Percentiles rank a stretch among this genome's conserved stretches.
Conservation (phyloP, 2,329 filamentous ascomycete species). For the Colletotrichum orchidophilum region DNA sequence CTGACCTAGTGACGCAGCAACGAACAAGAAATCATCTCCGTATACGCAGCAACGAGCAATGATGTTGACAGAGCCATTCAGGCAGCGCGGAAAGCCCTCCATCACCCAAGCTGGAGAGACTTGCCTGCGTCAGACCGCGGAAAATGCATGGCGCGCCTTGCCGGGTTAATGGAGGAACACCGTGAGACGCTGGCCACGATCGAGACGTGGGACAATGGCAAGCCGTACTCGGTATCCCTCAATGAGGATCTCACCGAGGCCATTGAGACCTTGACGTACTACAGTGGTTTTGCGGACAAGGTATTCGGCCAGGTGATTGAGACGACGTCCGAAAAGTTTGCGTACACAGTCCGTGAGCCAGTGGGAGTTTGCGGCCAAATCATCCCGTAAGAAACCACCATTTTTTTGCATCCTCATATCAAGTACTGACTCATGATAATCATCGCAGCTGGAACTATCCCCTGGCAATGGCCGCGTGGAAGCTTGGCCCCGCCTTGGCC, state of each 20-base stretch:
- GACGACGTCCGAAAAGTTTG: constrained; percentile 74
- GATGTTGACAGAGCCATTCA: constrained; percentile 77
- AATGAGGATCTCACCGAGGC: constrained; percentile 67
- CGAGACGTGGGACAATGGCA: constrained; percentile 85
- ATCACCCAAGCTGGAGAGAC: constrained; percentile 72
- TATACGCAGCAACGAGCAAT: constrained; percentile 72
- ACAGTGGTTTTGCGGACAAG: constrained; percentile 84
- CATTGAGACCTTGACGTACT: constrained; percentile 71
- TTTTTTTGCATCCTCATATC: too few species aligned
- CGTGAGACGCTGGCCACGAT: constrained; percentile 57
- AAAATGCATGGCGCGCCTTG: constrained; percentile 74
- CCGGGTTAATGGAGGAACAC: constrained; percentile 74
- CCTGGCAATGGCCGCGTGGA: constrained; percentile 80
- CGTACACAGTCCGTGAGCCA: constrained; percentile 80
- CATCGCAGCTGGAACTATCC: constrained; percentile 75
- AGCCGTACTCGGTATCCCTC: constrained; percentile 74
- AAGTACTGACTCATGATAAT: too few species aligned
- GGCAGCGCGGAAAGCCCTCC: constrained; percentile 75
- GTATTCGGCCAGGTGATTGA: constrained; percentile 82
- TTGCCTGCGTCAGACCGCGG: constrained; percentile 75
- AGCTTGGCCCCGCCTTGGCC: constrained; percentile 65
- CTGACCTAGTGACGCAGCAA: constrained; percentile 42
- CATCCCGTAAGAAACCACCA: constrained; percentile 63
- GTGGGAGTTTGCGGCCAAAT: constrained; percentile 81
- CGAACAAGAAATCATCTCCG: constrained; percentile 75